Evolutionary conservation across 1,284 basidiomycete species (phyloP), one percentile per base, ranked within the genome.

Genomic region (Mrakiaceae sp.): DNA sequence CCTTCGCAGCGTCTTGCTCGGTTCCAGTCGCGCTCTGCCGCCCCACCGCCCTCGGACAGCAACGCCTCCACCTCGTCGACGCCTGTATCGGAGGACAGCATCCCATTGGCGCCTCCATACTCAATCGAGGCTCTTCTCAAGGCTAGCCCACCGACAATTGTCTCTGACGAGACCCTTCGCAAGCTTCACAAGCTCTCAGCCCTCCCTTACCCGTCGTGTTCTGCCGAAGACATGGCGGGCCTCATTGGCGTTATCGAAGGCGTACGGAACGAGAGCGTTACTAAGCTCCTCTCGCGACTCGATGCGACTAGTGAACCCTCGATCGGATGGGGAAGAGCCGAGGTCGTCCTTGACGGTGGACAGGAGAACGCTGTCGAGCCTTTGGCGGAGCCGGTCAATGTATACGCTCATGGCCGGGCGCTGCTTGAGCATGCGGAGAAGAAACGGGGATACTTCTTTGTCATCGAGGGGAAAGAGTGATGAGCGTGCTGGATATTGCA

Each of bases 71-170:
- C 53, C 12, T 44, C 57, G 8, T 48, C 64, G 43, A 46, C 48
- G 11, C 42, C 40, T 14, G 64, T 61, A 39, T 64, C 64, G 52
- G 57, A 51, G 8, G 50, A 53, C 42, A 58, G 62, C 44, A 58
- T 63, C 44, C 62, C 62, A 16, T 40, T 63, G 46, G 44, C 48
- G 11, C 55, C 55, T 11, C 12, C 62, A 7, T 63, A 63, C 56
- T 63, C 62, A 10, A 62, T 62, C 61, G 48, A 46, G 4, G n/a
- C 14, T 42, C 62, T 63, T 44, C 62, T 63, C 56, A 39, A 43
- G 3, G 11, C 56, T 12, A 39, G 12, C 4, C 49, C 48, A 46
- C 42, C 47, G 2, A 2, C 55, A 0, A 7, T 42, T 5, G n/a
- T 63, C 12, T 49, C 56, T 2, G 16, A 43, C n/a, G 55, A 50